Conservation (phyloP, 495 filamentous ascomycete genomes). For the Penicillium salamii region DNA sequence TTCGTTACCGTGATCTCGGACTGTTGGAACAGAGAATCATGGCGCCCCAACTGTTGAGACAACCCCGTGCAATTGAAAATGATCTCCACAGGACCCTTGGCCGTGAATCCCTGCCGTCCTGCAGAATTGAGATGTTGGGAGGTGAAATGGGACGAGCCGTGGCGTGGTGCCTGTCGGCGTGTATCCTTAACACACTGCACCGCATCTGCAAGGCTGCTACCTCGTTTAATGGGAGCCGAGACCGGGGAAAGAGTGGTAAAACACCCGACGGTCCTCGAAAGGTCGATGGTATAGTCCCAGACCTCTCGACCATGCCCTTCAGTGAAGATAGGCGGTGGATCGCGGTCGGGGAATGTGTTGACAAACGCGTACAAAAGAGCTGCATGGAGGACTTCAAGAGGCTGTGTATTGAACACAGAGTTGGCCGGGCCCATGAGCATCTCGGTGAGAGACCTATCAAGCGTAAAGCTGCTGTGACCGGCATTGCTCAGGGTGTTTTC, state of each 20-base stretch:
- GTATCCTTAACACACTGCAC: too few relatives aligned
- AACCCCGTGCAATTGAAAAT: too few relatives aligned
- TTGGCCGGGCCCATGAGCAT: slow-evolving; percentile 28
- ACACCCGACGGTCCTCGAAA: slow-evolving; percentile 30
- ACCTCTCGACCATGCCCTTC: slow-evolving; percentile 47
- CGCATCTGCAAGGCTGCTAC: too few relatives aligned
- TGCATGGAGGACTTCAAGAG: slow-evolving; percentile 39
- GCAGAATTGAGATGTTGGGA: too few relatives aligned
- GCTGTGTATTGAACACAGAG: slow-evolving; percentile 31
- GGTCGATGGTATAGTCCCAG: slow-evolving; percentile 30
- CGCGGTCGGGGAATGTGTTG: slow-evolving; percentile 37
- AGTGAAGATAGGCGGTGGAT: slow-evolving; percentile 36
- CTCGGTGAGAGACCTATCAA: slow-evolving; percentile 15
- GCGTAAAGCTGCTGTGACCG: not conserved
- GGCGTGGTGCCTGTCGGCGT: too few relatives aligned
- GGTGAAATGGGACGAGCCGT: too few relatives aligned
- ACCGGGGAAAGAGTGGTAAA: not conserved
- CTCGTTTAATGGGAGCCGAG: too few relatives aligned
- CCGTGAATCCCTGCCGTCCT: too few relatives aligned
- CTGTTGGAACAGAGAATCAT: too few relatives aligned
- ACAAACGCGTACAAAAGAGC: slow-evolving; percentile 36
- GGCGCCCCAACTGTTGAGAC: too few relatives aligned
- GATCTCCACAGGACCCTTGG: too few relatives aligned
- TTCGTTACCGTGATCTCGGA: too few relatives aligned
- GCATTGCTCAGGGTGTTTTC: not conserved